A percentile compares a stretch with the other conserved stretches of the same genome.
These are phyloP conservation scores for Agaricus sinodeliciosus DNA, from an alignment of 768 basidiomycete species.

Conservation along the genomic window DNA sequence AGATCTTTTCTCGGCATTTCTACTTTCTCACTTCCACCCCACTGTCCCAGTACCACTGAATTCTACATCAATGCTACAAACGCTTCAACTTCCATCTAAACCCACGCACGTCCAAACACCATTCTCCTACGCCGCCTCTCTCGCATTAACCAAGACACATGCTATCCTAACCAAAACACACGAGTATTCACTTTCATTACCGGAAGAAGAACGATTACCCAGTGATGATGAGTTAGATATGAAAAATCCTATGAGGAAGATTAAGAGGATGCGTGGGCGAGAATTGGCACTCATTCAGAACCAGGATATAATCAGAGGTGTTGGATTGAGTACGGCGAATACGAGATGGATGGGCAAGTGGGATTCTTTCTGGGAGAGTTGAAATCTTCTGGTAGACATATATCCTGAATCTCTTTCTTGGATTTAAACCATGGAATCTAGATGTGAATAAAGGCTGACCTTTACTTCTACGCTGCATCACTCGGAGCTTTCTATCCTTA, in stretches of 20 bases:
- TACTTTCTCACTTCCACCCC: slow-evolving; percentile 70
- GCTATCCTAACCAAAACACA: slow-evolving; percentile 63
- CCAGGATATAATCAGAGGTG: slow-evolving; percentile 56
- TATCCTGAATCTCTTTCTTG: too few species aligned
- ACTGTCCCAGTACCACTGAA: background rate
- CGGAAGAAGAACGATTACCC: slow-evolving; percentile 48
- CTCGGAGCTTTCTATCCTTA: too few species aligned
- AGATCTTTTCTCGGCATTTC: slow-evolving; percentile 91
- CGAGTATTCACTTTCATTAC: slow-evolving; percentile 44
- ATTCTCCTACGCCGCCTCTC: slow-evolving; percentile 55
- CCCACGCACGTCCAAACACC: slow-evolving; percentile 19
- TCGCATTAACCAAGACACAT: slow-evolving; percentile 70
- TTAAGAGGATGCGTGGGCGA: slow-evolving; percentile 72
- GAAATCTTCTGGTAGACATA: background rate
- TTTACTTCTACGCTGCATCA: too few species aligned
- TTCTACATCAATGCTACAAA: background rate
- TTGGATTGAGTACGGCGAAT: slow-evolving; percentile 22
- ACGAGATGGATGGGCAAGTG: slow-evolving; percentile 33
- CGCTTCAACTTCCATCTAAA: slow-evolving; percentile 7
- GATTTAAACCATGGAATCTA: too few species aligned
- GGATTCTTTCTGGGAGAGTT: slow-evolving; percentile 37
- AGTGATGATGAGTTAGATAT: slow-evolving; percentile 78
- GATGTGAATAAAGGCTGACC: too few species aligned
- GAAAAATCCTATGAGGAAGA: slow-evolving; percentile 55
- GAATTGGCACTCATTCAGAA: slow-evolving; percentile 83